These are phyloP conservation scores for Podospora australis DNA, from an alignment of 495 filamentous ascomycete species.

Conservation along the genomic window DNA sequence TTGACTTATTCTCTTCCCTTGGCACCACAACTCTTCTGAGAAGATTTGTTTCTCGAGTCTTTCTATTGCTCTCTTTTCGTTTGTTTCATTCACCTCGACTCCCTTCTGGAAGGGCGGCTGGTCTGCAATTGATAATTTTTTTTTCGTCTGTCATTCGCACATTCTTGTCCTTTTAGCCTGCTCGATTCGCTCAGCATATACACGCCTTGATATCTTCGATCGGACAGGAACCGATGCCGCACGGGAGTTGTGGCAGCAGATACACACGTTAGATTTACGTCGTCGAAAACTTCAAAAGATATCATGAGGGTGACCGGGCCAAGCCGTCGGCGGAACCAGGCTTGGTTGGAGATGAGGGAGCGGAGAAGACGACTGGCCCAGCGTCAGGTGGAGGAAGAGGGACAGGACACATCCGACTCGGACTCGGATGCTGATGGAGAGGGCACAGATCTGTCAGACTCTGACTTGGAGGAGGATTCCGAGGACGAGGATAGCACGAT, in stretches of 20 bases:
- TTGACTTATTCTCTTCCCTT: background rate
- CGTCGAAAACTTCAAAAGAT: background rate
- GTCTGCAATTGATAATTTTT: constrained; percentile 9
- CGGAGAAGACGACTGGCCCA: constrained; percentile 6
- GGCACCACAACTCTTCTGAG: constrained; percentile 2
- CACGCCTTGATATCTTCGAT: constrained; percentile 1
- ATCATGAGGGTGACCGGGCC: constrained; percentile 16
- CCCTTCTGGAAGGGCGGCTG: constrained; percentile 12
- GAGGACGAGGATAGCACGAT: background rate
- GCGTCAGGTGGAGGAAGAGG: constrained; percentile 6
- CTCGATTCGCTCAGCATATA: background rate
- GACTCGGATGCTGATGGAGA: background rate
- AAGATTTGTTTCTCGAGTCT: constrained; percentile 3
- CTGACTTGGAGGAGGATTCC: constrained; percentile 1
- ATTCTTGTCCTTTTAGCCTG: background rate
- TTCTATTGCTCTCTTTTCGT: background rate
- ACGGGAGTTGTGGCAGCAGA: background rate
- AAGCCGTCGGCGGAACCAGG: constrained; percentile 16
- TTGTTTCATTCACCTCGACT: background rate
- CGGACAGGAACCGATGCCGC: constrained; percentile 9
- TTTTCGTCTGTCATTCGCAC: background rate
- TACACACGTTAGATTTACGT: background rate
- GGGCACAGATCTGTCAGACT: constrained; percentile 2
- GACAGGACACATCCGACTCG: background rate
- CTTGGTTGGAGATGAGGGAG: constrained; percentile 13